Percentiles rank a stretch among this genome's conserved stretches.
phyloP scores from a whole-genome alignment of 345 rosid genomes.

The Eucalyptus rudis region DNA sequence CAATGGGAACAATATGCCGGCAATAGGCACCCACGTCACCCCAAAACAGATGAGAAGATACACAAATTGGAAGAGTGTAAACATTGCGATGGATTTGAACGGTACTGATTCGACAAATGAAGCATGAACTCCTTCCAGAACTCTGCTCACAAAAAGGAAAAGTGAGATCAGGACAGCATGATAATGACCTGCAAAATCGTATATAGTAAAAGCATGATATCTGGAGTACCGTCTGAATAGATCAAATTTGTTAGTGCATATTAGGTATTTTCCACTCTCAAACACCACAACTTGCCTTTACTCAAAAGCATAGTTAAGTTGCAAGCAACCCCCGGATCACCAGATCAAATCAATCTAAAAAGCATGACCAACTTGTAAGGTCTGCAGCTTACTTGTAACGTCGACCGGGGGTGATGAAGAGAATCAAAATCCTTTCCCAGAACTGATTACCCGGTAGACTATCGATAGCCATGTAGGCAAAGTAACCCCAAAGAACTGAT shows the following conservation, averaged over 20 bases:
- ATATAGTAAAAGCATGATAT: not conserved
- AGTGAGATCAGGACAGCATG: not conserved
- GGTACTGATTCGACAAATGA: slow-evolving; percentile 69
- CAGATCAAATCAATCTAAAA: not conserved
- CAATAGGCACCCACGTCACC: slow-evolving; percentile 77
- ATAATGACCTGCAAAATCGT: not conserved
- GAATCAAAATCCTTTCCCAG: slow-evolving; percentile 71
- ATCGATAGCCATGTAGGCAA: slow-evolving; percentile 86
- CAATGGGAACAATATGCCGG: slow-evolving; percentile 62
- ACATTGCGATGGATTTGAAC: slow-evolving; percentile 37
- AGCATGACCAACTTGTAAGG: not conserved
- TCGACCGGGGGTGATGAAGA: slow-evolving; percentile 61
- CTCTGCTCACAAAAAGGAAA: slow-evolving; percentile 20
- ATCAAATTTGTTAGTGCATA: not conserved
- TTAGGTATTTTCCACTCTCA: not conserved
- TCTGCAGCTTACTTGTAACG: slow-evolving; percentile 48
- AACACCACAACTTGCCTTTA: not conserved
- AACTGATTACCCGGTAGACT: slow-evolving; percentile 86
- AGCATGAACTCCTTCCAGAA: slow-evolving; percentile 64
- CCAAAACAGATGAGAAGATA: slow-evolving; percentile 59
- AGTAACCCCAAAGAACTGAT: slow-evolving; percentile 86
- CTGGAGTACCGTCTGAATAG: not conserved
- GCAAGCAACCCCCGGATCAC: not conserved
- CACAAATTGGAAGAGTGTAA: slow-evolving; percentile 55
- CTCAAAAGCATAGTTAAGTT: not conserved